Conservation (phyloP, 257 asterid genomes). For the Voacanga thouarsii region DNA sequence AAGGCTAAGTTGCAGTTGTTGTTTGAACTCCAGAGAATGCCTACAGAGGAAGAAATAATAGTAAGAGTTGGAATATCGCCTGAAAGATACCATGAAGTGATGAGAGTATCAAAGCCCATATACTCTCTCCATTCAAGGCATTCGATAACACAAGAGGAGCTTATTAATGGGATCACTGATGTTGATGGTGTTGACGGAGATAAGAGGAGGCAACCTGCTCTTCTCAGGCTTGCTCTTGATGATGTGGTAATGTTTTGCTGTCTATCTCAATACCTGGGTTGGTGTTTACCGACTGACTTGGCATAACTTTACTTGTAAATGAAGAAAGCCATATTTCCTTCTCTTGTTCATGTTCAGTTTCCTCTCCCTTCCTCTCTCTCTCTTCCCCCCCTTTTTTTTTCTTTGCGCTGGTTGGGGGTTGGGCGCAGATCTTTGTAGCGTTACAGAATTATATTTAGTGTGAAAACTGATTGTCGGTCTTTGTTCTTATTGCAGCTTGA, state of each 20-base stretch:
- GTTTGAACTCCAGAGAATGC: constrained; percentile 66
- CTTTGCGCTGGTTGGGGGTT: too few species aligned
- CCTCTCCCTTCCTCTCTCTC: too few species aligned
- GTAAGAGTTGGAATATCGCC: constrained; percentile 62
- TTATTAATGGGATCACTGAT: constrained; percentile 68
- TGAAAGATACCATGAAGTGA: constrained; percentile 72
- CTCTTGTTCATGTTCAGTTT: not conserved
- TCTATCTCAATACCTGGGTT: constrained; percentile 1
- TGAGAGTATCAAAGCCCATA: constrained; percentile 68
- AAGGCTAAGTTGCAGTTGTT: constrained; percentile 57
- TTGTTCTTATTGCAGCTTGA: constrained; percentile 58
- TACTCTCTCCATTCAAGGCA: constrained; percentile 68
- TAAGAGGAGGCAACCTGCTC: constrained; percentile 71
- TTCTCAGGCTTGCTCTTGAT: constrained; percentile 89
- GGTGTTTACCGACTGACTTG: not conserved
- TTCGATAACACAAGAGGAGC: constrained; percentile 68
- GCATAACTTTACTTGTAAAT: not conserved
- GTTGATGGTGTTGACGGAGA: constrained; percentile 70
- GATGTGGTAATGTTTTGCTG: constrained; percentile 66
- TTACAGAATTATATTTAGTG: not conserved
- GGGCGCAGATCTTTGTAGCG: not conserved
- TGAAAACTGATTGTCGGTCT: not conserved
- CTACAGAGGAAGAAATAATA: constrained; percentile 60
- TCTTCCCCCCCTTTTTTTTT: too few species aligned
- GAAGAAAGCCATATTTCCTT: not conserved